These are phyloP conservation scores for Bisporella sp. DNA, from an alignment of 2,329 filamentous ascomycete species.

Conservation along the genomic window DNA sequence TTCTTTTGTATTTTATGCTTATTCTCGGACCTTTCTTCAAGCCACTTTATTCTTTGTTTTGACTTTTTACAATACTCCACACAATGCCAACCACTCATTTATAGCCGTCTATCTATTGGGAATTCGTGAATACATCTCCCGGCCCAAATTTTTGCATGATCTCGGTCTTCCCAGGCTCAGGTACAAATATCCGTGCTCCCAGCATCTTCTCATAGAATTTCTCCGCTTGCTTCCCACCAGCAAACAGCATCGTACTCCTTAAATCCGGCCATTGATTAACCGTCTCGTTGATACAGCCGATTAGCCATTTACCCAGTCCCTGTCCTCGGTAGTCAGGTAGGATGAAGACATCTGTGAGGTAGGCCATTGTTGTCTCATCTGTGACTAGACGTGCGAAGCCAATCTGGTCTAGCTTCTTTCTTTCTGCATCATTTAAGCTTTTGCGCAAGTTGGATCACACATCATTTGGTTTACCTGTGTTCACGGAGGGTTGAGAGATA, in stretches of 20 bases:
- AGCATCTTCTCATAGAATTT: conserved; percentile 21
- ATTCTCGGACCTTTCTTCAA: no score
- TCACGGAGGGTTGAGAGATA: conserved; percentile 25
- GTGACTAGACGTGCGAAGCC: conserved; percentile 60
- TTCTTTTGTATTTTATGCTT: no score
- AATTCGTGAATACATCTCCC: no score
- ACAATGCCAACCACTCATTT: no score
- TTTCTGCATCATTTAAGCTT: conserved; percentile 3
- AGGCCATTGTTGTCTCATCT: conserved; percentile 62
- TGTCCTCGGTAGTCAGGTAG: conserved; percentile 49
- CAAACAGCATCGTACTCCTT: conserved; percentile 50
- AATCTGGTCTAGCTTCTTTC: conserved; percentile 33
- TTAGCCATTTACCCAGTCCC: conserved; percentile 60
- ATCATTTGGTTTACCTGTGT: conserved; percentile 23
- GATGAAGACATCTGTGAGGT: conserved; percentile 64
- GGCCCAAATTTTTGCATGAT: no score
- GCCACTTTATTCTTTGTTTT: no score
- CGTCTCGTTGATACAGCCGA: conserved; percentile 51
- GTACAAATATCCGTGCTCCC: conserved; percentile 13
- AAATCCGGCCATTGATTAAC: conserved; percentile 50
- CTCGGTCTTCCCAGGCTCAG: no score
- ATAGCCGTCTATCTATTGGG: no score
- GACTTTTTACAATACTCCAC: no score
- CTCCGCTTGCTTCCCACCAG: conserved; percentile 17
- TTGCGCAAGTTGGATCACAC: no score